Conservation (phyloP, 2,329 filamentous ascomycete genomes). For the Alternaria arborescens region DNA sequence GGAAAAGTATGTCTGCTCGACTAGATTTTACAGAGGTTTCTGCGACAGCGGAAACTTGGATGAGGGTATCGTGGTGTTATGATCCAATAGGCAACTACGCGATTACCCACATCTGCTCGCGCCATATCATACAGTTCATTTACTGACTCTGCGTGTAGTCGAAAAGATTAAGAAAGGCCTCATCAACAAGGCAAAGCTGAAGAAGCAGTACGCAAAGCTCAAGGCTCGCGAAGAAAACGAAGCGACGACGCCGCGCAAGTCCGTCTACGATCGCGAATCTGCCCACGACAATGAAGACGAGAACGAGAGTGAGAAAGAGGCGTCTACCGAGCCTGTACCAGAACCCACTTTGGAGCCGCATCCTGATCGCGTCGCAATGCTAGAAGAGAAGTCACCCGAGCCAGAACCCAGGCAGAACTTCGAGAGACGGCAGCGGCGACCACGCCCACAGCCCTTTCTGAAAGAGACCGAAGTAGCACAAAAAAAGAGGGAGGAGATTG, state of each 20-base stretch:
- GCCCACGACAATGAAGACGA: constrained; percentile 17
- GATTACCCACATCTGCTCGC: neutral
- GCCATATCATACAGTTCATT: neutral
- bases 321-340: constrained; percentile 32
- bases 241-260: constrained; percentile 40
- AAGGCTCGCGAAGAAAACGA: constrained; percentile 67
- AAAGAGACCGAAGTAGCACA: constrained; percentile 58
- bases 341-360: constrained; percentile 62
- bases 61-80: neutral
- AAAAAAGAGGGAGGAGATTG: constrained; percentile 68
- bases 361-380: constrained; percentile 67
- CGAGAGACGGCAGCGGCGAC: constrained; percentile 36
- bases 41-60: neutral
- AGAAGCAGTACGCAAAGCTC: constrained; percentile 90
- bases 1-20: constrained; percentile 67
- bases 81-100: neutral
- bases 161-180: constrained; percentile 88
- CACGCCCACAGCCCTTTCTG: constrained; percentile 52
- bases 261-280: constrained; percentile 42
- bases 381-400: constrained; percentile 55
- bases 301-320: constrained; percentile 41
- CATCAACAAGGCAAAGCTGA: constrained; percentile 92
- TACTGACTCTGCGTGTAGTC: constrained; percentile 59
- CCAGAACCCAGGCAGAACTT: constrained; percentile 19
- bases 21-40: neutral